Evolutionary conservation across 306 rosid genomes (phyloP).

Genomic region (Styphnolobium japonicum): DNA sequence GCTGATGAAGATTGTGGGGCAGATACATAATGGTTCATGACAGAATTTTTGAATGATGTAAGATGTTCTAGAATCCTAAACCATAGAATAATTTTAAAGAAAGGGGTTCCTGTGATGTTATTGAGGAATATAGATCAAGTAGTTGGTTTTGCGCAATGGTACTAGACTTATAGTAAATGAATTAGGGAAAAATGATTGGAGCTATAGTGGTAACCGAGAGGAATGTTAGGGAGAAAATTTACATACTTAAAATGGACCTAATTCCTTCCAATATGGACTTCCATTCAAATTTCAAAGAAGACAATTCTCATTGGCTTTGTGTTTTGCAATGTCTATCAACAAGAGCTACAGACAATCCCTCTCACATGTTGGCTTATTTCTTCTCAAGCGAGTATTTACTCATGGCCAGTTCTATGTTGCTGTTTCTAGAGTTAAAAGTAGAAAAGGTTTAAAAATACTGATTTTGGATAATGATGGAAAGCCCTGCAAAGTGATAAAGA

Average conservation of each 20-base stretch:
- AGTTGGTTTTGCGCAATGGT: too few relatives aligned
- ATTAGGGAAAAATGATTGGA: background rate
- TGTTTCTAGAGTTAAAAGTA: too few relatives aligned
- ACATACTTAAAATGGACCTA: background rate
- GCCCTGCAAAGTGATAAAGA: too few relatives aligned
- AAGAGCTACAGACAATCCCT: background rate
- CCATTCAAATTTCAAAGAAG: background rate
- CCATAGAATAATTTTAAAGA: too few relatives aligned
- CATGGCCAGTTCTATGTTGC: too few relatives aligned
- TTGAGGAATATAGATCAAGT: too few relatives aligned
- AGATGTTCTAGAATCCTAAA: too few relatives aligned
- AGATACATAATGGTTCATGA: background rate
- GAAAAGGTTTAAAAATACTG: too few relatives aligned
- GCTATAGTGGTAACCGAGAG: background rate
- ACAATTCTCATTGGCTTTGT: background rate
- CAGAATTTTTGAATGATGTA: background rate
- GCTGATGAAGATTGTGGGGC: background rate
- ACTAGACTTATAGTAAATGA: too few relatives aligned
- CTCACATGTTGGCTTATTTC: background rate
- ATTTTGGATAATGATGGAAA: too few relatives aligned
- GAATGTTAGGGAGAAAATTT: background rate
- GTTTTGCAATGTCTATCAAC: background rate
- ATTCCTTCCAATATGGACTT: background rate
- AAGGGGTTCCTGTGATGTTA: too few relatives aligned
- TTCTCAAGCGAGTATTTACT: background rate